phyloP scores from a whole-genome alignment of 495 filamentous ascomycete genomes.

The Diplogelasinospora grovesii region DNA sequence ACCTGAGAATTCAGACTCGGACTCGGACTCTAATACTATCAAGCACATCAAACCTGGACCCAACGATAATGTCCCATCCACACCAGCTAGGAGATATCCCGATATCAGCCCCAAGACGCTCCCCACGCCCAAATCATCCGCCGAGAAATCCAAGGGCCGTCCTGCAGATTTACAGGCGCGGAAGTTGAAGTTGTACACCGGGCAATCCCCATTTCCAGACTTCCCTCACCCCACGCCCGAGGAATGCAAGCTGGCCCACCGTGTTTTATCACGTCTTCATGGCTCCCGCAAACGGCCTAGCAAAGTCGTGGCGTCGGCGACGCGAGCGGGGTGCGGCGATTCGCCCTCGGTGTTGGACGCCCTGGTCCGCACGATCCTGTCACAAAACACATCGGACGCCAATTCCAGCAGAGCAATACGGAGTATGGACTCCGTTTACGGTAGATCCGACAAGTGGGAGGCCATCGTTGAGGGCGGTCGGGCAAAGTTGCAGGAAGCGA shows the following conservation, averaged over 20 bases:
- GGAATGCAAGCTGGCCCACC: slow-evolving; percentile 64
- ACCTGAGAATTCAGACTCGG: no score
- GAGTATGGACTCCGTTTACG: slow-evolving; percentile 65
- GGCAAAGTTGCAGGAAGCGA: slow-evolving; percentile 51
- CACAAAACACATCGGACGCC: slow-evolving; percentile 59
- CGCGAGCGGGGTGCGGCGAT: slow-evolving; percentile 76
- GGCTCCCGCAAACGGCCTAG: slow-evolving; percentile 57
- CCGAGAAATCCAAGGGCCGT: no score
- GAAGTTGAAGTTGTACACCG: slow-evolving; percentile 27
- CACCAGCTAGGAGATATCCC: no score
- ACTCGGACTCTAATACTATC: no score
- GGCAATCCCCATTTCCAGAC: slow-evolving; percentile 58
- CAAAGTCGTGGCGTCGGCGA: slow-evolving; percentile 55
- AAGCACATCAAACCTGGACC: no score
- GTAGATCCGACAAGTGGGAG: slow-evolving; percentile 76
- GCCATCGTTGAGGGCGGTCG: slow-evolving; percentile 57
- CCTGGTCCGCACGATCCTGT: slow-evolving; percentile 69
- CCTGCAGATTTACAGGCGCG: not conserved
- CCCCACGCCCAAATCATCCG: not conserved
- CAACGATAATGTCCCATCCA: no score
- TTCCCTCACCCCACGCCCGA: slow-evolving; percentile 59
- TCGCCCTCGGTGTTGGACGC: slow-evolving; percentile 83
- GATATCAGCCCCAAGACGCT: no score
- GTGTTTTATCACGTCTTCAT: slow-evolving; percentile 58
- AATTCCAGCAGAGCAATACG: slow-evolving; percentile 66